Percentiles rank a stretch among this genome's conserved stretches.
These are phyloP conservation scores for Prunella vulgaris DNA, from an alignment of 257 asterid genomes.

Conservation along the genomic window DNA sequence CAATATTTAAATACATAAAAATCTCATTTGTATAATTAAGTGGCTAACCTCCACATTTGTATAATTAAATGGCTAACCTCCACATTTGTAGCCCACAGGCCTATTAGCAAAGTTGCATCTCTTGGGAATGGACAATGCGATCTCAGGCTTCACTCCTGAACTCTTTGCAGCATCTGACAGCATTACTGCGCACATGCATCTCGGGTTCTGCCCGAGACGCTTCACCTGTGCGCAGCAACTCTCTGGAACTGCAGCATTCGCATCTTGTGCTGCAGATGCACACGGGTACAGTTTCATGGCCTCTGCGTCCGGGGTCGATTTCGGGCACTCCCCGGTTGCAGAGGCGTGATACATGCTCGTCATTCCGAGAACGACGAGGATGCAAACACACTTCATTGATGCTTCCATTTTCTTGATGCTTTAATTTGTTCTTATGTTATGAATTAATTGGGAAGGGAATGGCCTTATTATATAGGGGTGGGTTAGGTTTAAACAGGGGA, in stretches of 20 bases:
- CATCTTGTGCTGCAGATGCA: slow-evolving; percentile 42
- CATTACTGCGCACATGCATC: slow-evolving; percentile 65
- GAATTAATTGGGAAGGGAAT: not conserved
- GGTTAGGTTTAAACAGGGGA: not conserved
- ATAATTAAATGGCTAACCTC: slow-evolving; percentile 33
- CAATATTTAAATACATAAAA: too few species aligned
- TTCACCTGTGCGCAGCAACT: slow-evolving; percentile 48
- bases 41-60: too few species aligned
- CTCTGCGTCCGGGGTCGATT: slow-evolving; percentile 42
- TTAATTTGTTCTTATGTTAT: not conserved
- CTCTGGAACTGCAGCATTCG: slow-evolving; percentile 34
- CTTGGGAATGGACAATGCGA: slow-evolving; percentile 58
- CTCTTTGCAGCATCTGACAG: slow-evolving; percentile 52
- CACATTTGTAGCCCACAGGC: slow-evolving; percentile 72
- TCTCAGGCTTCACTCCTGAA: slow-evolving; percentile 45
- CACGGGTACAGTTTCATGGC: slow-evolving; percentile 61
- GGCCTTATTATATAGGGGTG: slow-evolving; percentile 23
- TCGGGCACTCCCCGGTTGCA: slow-evolving; percentile 55
- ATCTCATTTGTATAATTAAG: too few species aligned
- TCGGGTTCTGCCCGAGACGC: slow-evolving; percentile 45
- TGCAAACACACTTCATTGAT: slow-evolving; percentile 24
- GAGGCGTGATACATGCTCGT: slow-evolving; percentile 22
- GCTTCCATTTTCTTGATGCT: slow-evolving; percentile 18
- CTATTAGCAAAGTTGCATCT: slow-evolving; percentile 65
- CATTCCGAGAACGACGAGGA: slow-evolving; percentile 21